Evolutionary conservation across 1,284 basidiomycete species (phyloP).

Genomic region (Rhodotorula mucilaginosa): DNA sequence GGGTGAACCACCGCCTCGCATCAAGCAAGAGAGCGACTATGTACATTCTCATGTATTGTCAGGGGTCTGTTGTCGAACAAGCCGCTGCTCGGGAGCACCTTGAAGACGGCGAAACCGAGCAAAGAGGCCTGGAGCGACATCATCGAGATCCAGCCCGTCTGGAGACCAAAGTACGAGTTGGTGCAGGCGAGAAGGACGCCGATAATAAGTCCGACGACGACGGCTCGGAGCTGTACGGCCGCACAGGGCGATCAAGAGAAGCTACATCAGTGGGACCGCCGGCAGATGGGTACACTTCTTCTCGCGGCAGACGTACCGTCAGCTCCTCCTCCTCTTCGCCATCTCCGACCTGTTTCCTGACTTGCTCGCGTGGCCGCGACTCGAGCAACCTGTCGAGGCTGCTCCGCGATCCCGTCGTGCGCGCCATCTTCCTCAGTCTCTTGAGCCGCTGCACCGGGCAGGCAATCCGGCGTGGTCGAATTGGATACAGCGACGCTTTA

Average conservation of each 20-base stretch:
- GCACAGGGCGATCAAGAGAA: too few relatives aligned
- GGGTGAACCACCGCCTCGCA: not conserved
- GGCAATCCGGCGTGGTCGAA: too few relatives aligned
- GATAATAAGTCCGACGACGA: slow-evolving; percentile 62
- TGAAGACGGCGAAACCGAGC: slow-evolving; percentile 82
- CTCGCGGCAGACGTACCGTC: not conserved
- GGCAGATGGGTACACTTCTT: too few relatives aligned
- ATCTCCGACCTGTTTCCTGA: too few relatives aligned
- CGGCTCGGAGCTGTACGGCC: slow-evolving; percentile 51
- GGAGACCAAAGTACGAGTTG: slow-evolving; percentile 26
- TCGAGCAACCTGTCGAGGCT: not conserved
- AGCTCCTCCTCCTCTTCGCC: not conserved
- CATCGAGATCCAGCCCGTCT: slow-evolving; percentile 54
- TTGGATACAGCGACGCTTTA: too few relatives aligned
- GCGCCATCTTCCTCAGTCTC: not conserved
- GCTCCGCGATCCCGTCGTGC: not conserved
- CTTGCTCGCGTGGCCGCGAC: not conserved
- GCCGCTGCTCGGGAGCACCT: slow-evolving; percentile 59
- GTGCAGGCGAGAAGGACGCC: slow-evolving; percentile 61
- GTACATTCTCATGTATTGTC: slow-evolving; percentile 76
- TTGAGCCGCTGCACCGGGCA: too few relatives aligned
- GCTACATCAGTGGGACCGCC: too few relatives aligned
- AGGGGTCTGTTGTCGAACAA: slow-evolving; percentile 56
- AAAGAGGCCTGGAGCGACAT: slow-evolving; percentile 72
- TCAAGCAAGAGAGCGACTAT: not conserved